Conservation (phyloP, 164 flowering plant species). For the Nymphaea thermarum region DNA sequence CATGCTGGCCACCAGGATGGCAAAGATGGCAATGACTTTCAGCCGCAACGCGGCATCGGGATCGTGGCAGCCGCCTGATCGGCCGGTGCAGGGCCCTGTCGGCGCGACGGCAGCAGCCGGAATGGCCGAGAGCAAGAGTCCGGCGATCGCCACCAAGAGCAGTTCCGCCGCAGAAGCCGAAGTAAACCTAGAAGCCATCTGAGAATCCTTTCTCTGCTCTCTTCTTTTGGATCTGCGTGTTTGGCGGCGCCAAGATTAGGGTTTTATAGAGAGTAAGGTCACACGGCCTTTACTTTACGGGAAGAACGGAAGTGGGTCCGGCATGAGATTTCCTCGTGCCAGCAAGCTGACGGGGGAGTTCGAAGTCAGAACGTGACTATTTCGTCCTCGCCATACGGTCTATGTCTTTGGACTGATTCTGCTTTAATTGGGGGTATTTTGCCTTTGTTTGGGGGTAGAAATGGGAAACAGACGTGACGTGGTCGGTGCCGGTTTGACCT, state of each 20-base stretch:
- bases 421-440: no score
- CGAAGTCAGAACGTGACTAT: no score
- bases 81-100: background rate
- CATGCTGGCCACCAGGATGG: slow-evolving; percentile 9
- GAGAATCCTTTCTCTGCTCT: background rate
- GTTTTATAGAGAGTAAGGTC: background rate
- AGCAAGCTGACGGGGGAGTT: background rate
- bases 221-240: background rate
- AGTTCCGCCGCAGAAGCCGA: background rate
- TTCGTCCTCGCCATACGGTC: no score
- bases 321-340: background rate
- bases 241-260: background rate
- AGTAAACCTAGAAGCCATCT: background rate
- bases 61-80: slow-evolving; percentile 4
- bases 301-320: background rate
- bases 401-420: no score
- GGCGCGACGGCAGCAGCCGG: background rate
- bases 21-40: slow-evolving; percentile 10
- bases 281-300: background rate
- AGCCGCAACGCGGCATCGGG: slow-evolving; percentile 1
- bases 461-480: no score
- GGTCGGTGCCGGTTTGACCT: no score
- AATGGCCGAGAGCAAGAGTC: background rate
- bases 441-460: no score
- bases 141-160: background rate